Percentiles rank a stretch among this genome's conserved stretches.
These are phyloP conservation scores for Salix arbutifolia DNA, from an alignment of 345 rosid species.

Conservation along the genomic window DNA sequence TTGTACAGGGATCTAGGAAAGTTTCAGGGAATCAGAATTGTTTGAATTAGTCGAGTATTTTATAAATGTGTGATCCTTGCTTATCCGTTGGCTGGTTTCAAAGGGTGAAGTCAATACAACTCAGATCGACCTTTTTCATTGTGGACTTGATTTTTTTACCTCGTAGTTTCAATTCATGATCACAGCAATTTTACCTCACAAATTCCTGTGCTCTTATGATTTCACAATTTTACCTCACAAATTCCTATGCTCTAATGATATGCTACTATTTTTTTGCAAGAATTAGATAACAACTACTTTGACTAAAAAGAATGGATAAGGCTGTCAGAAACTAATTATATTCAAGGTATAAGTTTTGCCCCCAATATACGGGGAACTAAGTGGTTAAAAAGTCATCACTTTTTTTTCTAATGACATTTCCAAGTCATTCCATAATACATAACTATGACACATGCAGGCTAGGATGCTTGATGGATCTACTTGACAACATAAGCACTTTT, in stretches of 20 bases:
- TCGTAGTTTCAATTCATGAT: not conserved
- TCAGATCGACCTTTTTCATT: not conserved
- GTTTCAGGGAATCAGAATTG: constrained; percentile 6
- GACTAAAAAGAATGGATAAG: too few relatives aligned
- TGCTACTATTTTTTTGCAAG: too few relatives aligned
- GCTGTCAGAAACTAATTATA: too few relatives aligned
- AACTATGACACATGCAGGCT: too few relatives aligned
- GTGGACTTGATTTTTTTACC: not conserved
- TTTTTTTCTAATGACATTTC: too few relatives aligned
- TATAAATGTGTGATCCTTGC: not conserved
- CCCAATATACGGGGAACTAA: too few relatives aligned
- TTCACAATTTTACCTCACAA: not conserved
- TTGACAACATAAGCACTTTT: too few relatives aligned
- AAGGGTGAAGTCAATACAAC: not conserved
- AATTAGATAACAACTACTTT: too few relatives aligned
- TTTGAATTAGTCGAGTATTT: constrained; percentile 23
- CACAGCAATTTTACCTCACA: not conserved
- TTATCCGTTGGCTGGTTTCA: not conserved
- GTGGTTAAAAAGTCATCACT: too few relatives aligned
- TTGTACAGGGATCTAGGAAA: constrained; percentile 34
- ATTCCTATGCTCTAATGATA: not conserved
- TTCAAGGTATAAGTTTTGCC: too few relatives aligned
- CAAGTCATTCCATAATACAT: too few relatives aligned
- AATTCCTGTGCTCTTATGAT: not conserved
- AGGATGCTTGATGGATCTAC: too few relatives aligned